Conservation (phyloP, 1,139 yeast genomes). For the Yamadazyma pseudoaaseri region DNA sequence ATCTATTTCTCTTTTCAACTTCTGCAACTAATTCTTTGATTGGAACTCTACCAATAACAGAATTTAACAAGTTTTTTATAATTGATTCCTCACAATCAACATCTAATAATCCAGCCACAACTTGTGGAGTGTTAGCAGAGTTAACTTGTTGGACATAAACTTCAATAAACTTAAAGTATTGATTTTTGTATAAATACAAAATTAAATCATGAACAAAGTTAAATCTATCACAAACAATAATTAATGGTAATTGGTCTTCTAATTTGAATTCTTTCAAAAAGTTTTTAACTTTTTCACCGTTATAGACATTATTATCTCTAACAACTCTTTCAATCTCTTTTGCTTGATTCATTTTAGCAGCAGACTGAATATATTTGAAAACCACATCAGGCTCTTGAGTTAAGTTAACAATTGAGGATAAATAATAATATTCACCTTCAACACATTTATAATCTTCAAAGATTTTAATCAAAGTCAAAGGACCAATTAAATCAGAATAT, state of each 20-base stretch:
- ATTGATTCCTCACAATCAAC: constrained; percentile 95
- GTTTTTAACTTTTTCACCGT: constrained; percentile 96
- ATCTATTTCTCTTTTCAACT: constrained; percentile 94
- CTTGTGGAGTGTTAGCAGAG: constrained; percentile 94
- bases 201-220: constrained; percentile 91
- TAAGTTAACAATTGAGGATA: constrained; percentile 89
- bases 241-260: constrained; percentile 94
- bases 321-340: constrained; percentile 96
- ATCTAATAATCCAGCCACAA: constrained; percentile 91
- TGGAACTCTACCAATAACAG: constrained; percentile 95
- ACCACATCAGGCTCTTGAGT: constrained; percentile 95
- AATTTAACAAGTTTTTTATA: constrained; percentile 74
- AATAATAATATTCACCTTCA: constrained; percentile 92
- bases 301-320: constrained; percentile 89
- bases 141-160: constrained; percentile 97
- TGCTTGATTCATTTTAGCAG: constrained; percentile 85
- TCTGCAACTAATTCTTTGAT: constrained; percentile 84
- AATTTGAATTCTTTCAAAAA: constrained; percentile 91
- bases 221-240: constrained; percentile 93
- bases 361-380: constrained; percentile 92
- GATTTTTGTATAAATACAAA: constrained; percentile 89
- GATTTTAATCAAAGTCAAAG: constrained; percentile 77
- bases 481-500: constrained; percentile 91
- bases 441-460: constrained; percentile 91
- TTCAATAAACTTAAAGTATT: constrained; percentile 93